Base-by-base conservation (phyloP, 345 rosid genomes). In the Populus pruinosa region DNA sequence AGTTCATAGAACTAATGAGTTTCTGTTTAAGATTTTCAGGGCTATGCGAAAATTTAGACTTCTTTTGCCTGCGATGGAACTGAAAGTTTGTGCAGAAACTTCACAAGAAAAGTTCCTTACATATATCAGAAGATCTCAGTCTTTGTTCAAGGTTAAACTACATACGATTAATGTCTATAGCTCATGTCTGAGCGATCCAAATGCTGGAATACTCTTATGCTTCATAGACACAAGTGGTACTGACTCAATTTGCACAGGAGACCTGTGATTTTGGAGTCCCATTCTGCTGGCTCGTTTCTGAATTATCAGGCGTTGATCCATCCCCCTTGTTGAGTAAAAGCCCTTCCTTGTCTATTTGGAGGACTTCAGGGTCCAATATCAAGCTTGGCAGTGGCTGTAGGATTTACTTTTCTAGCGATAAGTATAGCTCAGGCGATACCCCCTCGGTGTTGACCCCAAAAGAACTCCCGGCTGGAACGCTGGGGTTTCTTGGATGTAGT, bases 401-500 rank as follows among this genome's bases (percentile, higher is more conserved):
- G 88, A 66, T 39, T 88, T 44, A 81, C 87, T 35, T 77, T 78
- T 27, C 38, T 89, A 20, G 90, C 86, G 36, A 36, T 81, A 6
- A 83, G 83, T 87, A 81, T 62, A 41, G 84, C 61, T 69, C 14
- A 4, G 91, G 86, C 21, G 93, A 80, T 74, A 80, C 43, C 71
- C 44, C 84, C 1, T 53, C 33, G 69, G 75, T 43, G 39, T 78
- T 93, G 50, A 85, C 91, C 43, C 88, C 98, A 0, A 89, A 69
- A 80, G 94, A 95, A 69, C 84, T 95, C n/a, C n/a, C 90, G 75
- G 76, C 82, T 4, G 99, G 99, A 39, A 89, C 87, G 93, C 67
- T 86, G 67, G 99, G 97, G 56, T 95, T 95, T 83, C 88, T 95
- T 61, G 88, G 83, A 17, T 91, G 99, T 90, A 44, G 79, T 95